Evolutionary conservation across 2,329 filamentous ascomycete species (phyloP).

Genomic region (Apiospora rasikravindrae): DNA sequence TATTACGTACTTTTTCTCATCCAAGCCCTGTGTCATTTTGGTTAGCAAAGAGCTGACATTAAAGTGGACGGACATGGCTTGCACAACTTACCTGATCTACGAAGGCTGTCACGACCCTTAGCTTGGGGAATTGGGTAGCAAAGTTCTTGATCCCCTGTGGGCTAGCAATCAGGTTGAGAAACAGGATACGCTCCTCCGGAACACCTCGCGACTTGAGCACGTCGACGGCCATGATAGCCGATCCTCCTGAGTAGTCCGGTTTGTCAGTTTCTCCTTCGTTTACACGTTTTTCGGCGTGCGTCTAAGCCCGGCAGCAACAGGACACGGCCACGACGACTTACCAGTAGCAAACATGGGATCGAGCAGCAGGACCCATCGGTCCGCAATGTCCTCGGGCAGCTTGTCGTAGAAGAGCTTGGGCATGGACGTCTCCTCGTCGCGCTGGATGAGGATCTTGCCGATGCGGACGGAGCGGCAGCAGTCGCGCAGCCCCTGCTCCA

Average conservation of each 20-base stretch:
- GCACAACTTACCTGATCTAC: slow-evolving; percentile 73
- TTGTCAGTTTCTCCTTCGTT: slow-evolving; percentile 20
- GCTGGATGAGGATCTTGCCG: slow-evolving; percentile 96
- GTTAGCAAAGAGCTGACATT: slow-evolving; percentile 30
- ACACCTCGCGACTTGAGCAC: slow-evolving; percentile 89
- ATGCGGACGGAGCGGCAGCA: slow-evolving; percentile 98
- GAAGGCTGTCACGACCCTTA: slow-evolving; percentile 93
- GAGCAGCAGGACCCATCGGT: slow-evolving; percentile 89
- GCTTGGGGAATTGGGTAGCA: slow-evolving; percentile 83
- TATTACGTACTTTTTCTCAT: slow-evolving; percentile 86
- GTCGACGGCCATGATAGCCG: slow-evolving; percentile 95
- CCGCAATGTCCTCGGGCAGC: slow-evolving; percentile 88
- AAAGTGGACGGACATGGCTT: neutral
- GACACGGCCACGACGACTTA: slow-evolving; percentile 44
- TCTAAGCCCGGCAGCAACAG: too few relatives aligned
- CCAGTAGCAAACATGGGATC: slow-evolving; percentile 99
- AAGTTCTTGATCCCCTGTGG: slow-evolving; percentile 91
- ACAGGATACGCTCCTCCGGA: slow-evolving; percentile 92
- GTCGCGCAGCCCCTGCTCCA: slow-evolving; percentile 96
- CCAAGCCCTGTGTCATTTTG: slow-evolving; percentile 66
- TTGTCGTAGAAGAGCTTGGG: slow-evolving; percentile 98
- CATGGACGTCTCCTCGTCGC: slow-evolving; percentile 91
- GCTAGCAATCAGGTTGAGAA: slow-evolving; percentile 97
- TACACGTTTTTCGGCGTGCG: neutral
- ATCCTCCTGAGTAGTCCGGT: slow-evolving; percentile 68